phyloP scores from a whole-genome alignment of 495 filamentous ascomycete species.

The Sabuloglossum arenarium region DNA sequence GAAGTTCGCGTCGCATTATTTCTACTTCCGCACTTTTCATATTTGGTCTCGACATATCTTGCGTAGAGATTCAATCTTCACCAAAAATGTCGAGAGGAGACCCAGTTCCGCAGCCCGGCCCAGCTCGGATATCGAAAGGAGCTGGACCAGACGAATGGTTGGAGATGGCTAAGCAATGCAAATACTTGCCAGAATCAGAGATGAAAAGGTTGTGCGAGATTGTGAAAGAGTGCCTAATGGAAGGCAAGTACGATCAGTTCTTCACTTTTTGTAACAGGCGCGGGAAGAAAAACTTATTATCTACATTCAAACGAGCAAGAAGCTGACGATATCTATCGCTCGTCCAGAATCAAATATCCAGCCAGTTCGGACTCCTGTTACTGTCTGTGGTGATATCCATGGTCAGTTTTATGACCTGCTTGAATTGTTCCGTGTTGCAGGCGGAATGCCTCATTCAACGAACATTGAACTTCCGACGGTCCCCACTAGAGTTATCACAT shows the following conservation, averaged over 20 bases:
- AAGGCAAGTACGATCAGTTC: slow-evolving; percentile 33
- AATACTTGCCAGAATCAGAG: slow-evolving; percentile 80
- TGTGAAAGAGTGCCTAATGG: slow-evolving; percentile 96
- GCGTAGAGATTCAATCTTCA: neutral
- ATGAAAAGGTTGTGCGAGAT: slow-evolving; percentile 99
- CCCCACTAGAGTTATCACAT: slow-evolving; percentile 46
- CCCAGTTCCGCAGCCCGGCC: slow-evolving; percentile 70
- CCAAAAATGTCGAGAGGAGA: slow-evolving; percentile 27
- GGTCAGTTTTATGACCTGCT: slow-evolving; percentile 97
- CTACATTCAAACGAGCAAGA: neutral
- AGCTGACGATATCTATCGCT: neutral
- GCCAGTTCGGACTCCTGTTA: slow-evolving; percentile 89
- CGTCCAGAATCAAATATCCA: slow-evolving; percentile 88
- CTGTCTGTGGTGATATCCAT: slow-evolving; percentile 94
- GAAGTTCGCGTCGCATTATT: neutral
- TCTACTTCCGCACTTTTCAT: neutral
- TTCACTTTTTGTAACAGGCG: neutral
- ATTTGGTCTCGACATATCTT: neutral
- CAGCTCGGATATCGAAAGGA: slow-evolving; percentile 59
- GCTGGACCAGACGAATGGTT: slow-evolving; percentile 94
- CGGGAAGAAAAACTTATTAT: too few species aligned
- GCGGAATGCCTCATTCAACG: slow-evolving; percentile 75
- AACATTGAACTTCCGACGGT: slow-evolving; percentile 41
- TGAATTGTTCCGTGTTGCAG: slow-evolving; percentile 88
- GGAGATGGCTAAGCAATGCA: slow-evolving; percentile 83